Evolutionary conservation across 2,329 filamentous ascomycete species (phyloP).

Genomic region (Cercospora citrullina): DNA sequence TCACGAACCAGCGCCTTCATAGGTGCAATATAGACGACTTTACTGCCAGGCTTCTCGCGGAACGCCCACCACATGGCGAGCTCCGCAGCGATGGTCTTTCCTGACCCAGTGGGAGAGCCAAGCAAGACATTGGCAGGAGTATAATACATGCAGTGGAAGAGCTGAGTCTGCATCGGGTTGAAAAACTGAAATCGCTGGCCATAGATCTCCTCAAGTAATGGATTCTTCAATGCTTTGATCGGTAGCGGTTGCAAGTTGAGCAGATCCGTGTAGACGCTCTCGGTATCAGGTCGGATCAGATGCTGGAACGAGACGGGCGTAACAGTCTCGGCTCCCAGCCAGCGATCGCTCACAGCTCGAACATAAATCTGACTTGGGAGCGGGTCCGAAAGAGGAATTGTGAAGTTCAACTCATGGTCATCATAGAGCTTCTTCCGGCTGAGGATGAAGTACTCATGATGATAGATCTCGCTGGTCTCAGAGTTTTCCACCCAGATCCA

Average conservation of each 20-base stretch:
- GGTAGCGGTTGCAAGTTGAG: slow-evolving; percentile 88
- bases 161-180: slow-evolving; percentile 99
- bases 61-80: slow-evolving; percentile 99
- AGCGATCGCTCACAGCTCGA: slow-evolving; percentile 88
- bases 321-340: slow-evolving; percentile 95
- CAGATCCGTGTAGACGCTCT: slow-evolving; percentile 94
- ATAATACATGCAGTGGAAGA: slow-evolving; percentile 95
- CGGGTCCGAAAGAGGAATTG: slow-evolving; percentile 90
- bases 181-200: slow-evolving; percentile 88
- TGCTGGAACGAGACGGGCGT: slow-evolving; percentile 96
- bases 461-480: slow-evolving; percentile 95
- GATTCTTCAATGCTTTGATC: slow-evolving; percentile 82
- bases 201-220: slow-evolving; percentile 84
- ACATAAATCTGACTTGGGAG: slow-evolving; percentile 96
- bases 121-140: slow-evolving; percentile 88
- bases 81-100: slow-evolving; percentile 94
- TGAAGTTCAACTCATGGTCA: slow-evolving; percentile 97
- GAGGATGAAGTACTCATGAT: slow-evolving; percentile 95
- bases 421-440: slow-evolving; percentile 87
- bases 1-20: slow-evolving; percentile 99
- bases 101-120: slow-evolving; percentile 93
- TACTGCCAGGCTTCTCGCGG: slow-evolving; percentile 87
- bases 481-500: slow-evolving; percentile 99
- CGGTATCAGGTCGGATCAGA: slow-evolving; percentile 92
- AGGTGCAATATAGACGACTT: slow-evolving; percentile 97